These are phyloP conservation scores for Phytophthora sp. DNA, from an alignment of 352 stramenopile species.

Conservation along the genomic window DNA sequence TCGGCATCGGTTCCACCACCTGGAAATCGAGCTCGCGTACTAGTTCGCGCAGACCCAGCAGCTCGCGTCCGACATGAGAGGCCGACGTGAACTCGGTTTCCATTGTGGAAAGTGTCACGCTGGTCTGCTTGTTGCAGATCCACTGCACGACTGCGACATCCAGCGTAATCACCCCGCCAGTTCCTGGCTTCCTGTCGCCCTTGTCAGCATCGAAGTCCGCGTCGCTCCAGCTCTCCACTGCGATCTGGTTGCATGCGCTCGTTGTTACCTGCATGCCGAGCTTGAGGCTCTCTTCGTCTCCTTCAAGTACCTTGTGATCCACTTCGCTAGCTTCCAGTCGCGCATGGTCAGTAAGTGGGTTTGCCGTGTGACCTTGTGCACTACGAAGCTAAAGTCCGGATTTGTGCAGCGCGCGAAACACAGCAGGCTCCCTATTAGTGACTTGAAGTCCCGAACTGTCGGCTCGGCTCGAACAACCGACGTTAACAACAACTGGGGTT, in stretches of 20 bases:
- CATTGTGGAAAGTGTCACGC: background rate
- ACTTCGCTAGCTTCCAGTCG: too few species aligned
- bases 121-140: conserved; percentile 8
- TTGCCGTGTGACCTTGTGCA: too few species aligned
- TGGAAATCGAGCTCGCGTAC: background rate
- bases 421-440: too few species aligned
- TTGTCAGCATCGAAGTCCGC: conserved; percentile 5
- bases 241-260: background rate
- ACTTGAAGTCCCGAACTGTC: too few species aligned
- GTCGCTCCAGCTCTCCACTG: background rate
- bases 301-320: conserved; percentile 1
- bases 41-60: background rate
- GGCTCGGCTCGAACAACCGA: too few species aligned
- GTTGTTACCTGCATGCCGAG: background rate
- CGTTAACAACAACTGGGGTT: too few species aligned
- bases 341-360: too few species aligned
- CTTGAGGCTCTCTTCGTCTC: background rate
- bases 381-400: too few species aligned
- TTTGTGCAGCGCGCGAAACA: too few species aligned
- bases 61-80: conserved; percentile 1
- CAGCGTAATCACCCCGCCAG: conserved; percentile 1
- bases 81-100: conserved; percentile 4
- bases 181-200: background rate
- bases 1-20: conserved; percentile 1
- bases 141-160: conserved; percentile 2